Base-by-base conservation (phyloP, 2,329 filamentous ascomycete genomes). In the Sporothrix pallida region DNA sequence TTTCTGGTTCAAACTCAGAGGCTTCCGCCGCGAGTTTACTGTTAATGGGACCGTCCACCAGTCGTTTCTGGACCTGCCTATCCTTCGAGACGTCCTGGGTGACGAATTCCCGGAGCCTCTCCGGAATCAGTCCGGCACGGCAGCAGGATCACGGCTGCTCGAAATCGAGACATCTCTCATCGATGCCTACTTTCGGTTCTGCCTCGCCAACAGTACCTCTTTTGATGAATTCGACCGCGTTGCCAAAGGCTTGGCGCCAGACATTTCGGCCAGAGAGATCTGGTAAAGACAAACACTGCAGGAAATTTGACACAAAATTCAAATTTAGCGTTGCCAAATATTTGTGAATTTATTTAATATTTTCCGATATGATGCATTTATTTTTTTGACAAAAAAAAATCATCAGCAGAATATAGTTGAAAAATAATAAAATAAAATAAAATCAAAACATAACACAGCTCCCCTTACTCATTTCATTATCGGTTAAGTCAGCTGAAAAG, bases 91-190 rank as follows among this genome's bases (percentile, higher is more conserved):
- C n/a, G n/a, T 23, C 0, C 60, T 65, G 0, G 60, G 60, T 2
- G 31, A 20, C 60, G 15, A 20, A 2, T 63, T 20, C 10, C 60
- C 60, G 1, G 60, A 12, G 2, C 2, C 2, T 10, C 60, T 63
- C 37, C 37, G 37, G 15, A 46, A 46, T n/a, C 60, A 65, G 60
- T 65, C 60, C 17, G 60, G 60, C 37, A 65, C 60, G 17, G 37
- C 17, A 15, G 9, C 17, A 0, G 60, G 37, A 13, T 17, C 60
- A 1, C 31, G 60, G 3, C 42, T 65, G 1, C 37, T 46, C 9
- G 9, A 65, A 9, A 65, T 65, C 2, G 60, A 65, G 13, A 65
- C 60, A 3, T 23, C 60, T 5, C n/a, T 65, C 9, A 9, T 46
- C 37, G 60, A 46, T 13, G 60, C 60, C 7, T 65, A 23, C 37